phyloP scores from a whole-genome alignment of 768 basidiomycete species.

The Tylopilus balloui region DNA sequence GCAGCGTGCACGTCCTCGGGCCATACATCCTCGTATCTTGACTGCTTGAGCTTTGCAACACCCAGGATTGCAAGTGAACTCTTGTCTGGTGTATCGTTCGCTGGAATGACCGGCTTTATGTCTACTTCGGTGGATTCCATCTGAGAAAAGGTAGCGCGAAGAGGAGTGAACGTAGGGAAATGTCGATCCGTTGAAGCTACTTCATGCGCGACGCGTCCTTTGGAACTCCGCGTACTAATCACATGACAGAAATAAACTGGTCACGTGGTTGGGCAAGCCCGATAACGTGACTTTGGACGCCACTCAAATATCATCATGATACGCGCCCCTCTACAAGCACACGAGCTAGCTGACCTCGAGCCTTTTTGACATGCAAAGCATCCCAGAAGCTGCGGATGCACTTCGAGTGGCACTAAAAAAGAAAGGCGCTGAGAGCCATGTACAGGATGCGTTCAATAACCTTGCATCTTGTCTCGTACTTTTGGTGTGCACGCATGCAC shows the following conservation, averaged over 20 bases:
- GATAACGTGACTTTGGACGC: conserved; percentile 9
- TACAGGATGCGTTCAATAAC: conserved; percentile 36
- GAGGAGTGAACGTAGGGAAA: not conserved
- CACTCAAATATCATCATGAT: not conserved
- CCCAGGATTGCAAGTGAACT: not conserved
- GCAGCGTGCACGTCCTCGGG: conserved; percentile 33
- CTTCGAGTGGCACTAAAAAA: conserved; percentile 32
- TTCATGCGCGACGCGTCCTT: conserved; percentile 13
- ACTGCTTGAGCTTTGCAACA: conserved; percentile 24
- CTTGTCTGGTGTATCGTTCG: conserved; percentile 8
- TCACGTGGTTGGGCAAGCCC: conserved; percentile 17
- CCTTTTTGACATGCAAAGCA: conserved; percentile 12
- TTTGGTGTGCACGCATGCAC: conserved; percentile 35
- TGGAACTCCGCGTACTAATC: conserved; percentile 25
- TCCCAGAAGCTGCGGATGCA: conserved; percentile 30
- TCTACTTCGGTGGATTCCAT: conserved; percentile 23
- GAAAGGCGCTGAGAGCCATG: conserved; percentile 25
- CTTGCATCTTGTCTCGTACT: conserved; percentile 41
- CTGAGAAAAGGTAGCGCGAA: conserved; percentile 12
- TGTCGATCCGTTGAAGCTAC: conserved; percentile 1
- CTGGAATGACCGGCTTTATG: conserved; percentile 11
- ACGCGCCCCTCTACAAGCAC: not conserved
- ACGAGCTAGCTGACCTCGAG: not conserved
- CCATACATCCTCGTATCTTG: conserved; percentile 34
- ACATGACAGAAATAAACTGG: conserved; percentile 27